phyloP scores from a whole-genome alignment of 495 filamentous ascomycete genomes.

The Acidomyces sp. region DNA sequence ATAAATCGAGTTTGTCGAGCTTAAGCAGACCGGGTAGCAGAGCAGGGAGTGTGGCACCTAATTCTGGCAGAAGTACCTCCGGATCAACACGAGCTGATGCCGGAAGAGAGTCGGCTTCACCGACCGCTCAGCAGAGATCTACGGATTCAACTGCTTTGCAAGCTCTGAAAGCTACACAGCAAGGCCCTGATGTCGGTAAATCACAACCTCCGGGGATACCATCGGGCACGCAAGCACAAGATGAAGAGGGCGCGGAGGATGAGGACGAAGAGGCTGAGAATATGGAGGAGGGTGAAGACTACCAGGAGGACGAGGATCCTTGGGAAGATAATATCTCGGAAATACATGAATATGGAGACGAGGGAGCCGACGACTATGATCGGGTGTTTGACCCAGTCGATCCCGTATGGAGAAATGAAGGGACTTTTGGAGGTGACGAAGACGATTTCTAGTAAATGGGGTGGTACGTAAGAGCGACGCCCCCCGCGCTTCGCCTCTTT shows the following conservation, averaged over 20 bases:
- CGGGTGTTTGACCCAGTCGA: not conserved
- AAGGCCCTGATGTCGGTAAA: not conserved
- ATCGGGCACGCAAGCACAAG: constrained; percentile 9
- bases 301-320: constrained; percentile 9
- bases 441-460: not conserved
- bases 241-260: not conserved
- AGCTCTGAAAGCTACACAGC: constrained; percentile 3
- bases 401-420: too few species aligned
- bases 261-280: constrained; percentile 9
- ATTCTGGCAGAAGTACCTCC: not conserved
- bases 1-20: not conserved
- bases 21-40: not conserved
- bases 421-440: constrained; percentile 1
- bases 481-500: too few species aligned
- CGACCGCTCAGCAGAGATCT: constrained; percentile 1
- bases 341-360: constrained; percentile 4
- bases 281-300: constrained; percentile 6
- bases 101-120: not conserved
- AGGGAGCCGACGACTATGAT: constrained; percentile 1
- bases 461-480: not conserved
- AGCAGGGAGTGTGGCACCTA: not conserved
- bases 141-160: not conserved
- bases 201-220: not conserved
- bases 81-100: not conserved
- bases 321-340: not conserved